Evolutionary conservation across 805 yeast species (phyloP).

Genomic region (Candida argentea): DNA sequence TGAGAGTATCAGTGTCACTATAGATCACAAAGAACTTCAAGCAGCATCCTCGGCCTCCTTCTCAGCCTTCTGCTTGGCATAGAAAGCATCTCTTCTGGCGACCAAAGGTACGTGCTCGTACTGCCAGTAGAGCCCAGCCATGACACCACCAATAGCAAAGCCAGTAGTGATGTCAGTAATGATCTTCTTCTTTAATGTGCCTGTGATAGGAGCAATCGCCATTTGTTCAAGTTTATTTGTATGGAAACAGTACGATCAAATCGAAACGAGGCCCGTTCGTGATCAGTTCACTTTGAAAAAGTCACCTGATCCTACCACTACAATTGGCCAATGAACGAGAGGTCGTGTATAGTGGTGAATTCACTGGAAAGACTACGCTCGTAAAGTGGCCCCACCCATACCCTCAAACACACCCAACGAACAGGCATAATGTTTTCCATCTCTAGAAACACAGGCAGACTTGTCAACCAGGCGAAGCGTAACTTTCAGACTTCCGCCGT

Average conservation of each 20-base stretch:
- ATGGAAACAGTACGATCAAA: too few species aligned
- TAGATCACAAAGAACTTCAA: slow-evolving; percentile 4
- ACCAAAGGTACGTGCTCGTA: slow-evolving; percentile 71
- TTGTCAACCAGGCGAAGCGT: slow-evolving; percentile 12
- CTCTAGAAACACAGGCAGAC: too few species aligned
- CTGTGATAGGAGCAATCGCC: slow-evolving; percentile 83
- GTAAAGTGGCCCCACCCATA: too few species aligned
- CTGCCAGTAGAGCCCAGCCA: slow-evolving; percentile 73
- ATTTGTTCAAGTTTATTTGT: slow-evolving; percentile 26
- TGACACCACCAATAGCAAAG: slow-evolving; percentile 44
- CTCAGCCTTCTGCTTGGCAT: slow-evolving; percentile 66
- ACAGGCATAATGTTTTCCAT: neutral
- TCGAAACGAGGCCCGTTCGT: too few species aligned
- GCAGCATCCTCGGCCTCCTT: slow-evolving; percentile 49
- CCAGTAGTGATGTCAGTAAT: slow-evolving; percentile 71
- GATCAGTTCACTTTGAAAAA: slow-evolving; percentile 1
- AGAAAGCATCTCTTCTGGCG: slow-evolving; percentile 74
- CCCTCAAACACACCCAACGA: too few species aligned
- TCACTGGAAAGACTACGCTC: too few species aligned
- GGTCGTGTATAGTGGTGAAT: too few species aligned
- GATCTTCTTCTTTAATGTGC: slow-evolving; percentile 72
- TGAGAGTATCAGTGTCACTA: too few species aligned
- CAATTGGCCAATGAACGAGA: too few species aligned
- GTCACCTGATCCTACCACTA: neutral
- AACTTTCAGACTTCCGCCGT: slow-evolving; percentile 39